phyloP scores from a whole-genome alignment of 139 green algal genomes.

The Chlorella sp. region DNA sequence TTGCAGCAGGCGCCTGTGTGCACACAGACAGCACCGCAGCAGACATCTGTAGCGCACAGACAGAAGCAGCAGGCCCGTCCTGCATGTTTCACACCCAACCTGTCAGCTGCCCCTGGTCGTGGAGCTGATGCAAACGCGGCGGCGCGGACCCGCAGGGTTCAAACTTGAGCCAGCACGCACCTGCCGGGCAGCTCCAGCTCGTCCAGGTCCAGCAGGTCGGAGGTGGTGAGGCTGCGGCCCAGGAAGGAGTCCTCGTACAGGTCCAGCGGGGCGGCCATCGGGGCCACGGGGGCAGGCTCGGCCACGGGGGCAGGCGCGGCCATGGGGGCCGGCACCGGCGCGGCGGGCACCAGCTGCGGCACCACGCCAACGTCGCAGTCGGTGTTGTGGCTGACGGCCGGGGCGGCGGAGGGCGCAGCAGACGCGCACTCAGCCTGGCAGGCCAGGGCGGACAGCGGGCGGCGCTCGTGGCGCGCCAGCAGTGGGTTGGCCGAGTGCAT shows the following conservation, averaged over 20 bases:
- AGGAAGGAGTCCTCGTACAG: conserved; percentile 35
- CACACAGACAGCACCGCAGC: no score
- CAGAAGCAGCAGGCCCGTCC: no score
- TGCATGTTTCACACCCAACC: no score
- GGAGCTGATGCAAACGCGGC: neutral
- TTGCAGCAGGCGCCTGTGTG: no score
- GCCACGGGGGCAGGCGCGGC: neutral
- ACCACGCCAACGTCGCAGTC: conserved; percentile 41
- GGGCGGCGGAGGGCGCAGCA: neutral
- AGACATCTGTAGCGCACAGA: no score
- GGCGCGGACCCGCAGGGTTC: no score
- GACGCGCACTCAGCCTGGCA: conserved; percentile 24
- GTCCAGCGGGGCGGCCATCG: neutral
- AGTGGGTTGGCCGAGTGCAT: conserved; percentile 45
- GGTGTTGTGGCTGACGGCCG: neutral
- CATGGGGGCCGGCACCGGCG: no score
- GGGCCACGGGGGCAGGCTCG: neutral
- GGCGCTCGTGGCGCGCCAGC: conserved; percentile 43
- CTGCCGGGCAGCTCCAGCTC: conserved; percentile 31
- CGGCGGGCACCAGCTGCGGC: conserved; percentile 2
- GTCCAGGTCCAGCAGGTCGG: conserved; percentile 34
- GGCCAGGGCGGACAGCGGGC: neutral
- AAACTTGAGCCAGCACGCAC: no score
- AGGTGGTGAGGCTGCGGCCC: conserved; percentile 12
- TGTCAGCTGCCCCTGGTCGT: no score